phyloP scores from a whole-genome alignment of 257 asterid species.

The Ocimum tenuiflorum region DNA sequence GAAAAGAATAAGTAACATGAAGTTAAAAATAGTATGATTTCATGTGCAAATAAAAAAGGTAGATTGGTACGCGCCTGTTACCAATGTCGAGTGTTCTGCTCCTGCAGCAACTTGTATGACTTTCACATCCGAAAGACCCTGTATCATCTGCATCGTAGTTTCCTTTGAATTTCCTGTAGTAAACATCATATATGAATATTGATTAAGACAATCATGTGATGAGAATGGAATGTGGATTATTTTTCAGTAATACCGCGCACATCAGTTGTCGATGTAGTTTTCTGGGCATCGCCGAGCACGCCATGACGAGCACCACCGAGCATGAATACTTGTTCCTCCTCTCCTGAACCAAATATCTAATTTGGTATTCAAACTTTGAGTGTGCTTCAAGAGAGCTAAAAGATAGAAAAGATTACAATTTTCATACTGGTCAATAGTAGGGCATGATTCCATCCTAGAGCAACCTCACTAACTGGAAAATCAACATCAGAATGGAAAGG shows the following conservation, averaged over 20 bases:
- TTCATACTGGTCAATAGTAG: constrained; percentile 50
- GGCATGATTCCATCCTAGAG: constrained; percentile 92
- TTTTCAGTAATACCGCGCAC: constrained; percentile 25
- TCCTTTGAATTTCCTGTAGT: constrained; percentile 30
- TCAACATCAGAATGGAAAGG: constrained; percentile 32
- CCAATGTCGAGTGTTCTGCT: constrained; percentile 81
- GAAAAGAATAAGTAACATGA: not conserved
- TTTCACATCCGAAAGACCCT: constrained; percentile 26
- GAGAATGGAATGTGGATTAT: not conserved
- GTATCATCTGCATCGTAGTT: constrained; percentile 24
- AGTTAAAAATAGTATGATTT: not conserved
- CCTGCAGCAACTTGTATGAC: constrained; percentile 72
- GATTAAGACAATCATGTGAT: not conserved
- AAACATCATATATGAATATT: not conserved
- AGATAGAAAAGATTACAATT: not conserved
- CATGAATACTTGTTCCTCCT: constrained; percentile 53
- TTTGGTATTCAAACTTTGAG: not conserved
- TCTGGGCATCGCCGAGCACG: constrained; percentile 36
- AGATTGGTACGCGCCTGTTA: constrained; percentile 44
- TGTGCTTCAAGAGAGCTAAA: not conserved
- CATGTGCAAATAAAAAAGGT: not conserved
- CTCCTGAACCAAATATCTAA: constrained; percentile 31
- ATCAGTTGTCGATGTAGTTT: constrained; percentile 20
- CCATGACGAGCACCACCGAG: constrained; percentile 76
- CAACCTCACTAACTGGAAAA: constrained; percentile 38